A percentile compares a stretch with the other conserved stretches of the same genome.
These are phyloP conservation scores for Botrytis elliptica DNA, from an alignment of 2,329 filamentous ascomycete genomes.

Conservation along the genomic window DNA sequence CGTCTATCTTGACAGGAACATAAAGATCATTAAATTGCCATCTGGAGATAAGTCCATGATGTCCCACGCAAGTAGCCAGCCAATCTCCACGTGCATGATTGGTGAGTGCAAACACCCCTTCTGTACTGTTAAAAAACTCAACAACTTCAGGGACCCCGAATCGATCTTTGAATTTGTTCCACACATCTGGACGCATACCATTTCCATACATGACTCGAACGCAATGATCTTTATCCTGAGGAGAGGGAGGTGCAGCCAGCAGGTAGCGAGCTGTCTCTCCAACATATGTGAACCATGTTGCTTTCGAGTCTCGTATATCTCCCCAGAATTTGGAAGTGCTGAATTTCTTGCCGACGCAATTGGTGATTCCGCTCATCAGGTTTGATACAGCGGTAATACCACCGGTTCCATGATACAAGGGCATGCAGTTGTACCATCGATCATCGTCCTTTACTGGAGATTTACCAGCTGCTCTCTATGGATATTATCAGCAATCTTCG, in stretches of 20 bases:
- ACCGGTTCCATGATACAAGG: slow-evolving; percentile 42
- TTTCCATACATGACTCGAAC: slow-evolving; percentile 64
- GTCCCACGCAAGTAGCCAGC: slow-evolving; percentile 62
- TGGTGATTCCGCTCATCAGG: slow-evolving; percentile 46
- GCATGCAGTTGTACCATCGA: slow-evolving; percentile 68
- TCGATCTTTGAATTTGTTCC: slow-evolving; percentile 60
- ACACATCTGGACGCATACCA: slow-evolving; percentile 67
- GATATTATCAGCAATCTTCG: not conserved
- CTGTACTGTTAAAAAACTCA: slow-evolving; percentile 78
- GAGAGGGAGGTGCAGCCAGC: slow-evolving; percentile 63
- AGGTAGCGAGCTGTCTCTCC: slow-evolving; percentile 76
- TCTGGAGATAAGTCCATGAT: slow-evolving; percentile 65
- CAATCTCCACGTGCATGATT: slow-evolving; percentile 63
- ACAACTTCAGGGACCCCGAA: slow-evolving; percentile 61
- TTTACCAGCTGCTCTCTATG: not conserved
- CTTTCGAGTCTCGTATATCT: slow-evolving; percentile 64
- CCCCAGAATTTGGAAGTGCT: slow-evolving; percentile 69
- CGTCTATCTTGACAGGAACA: slow-evolving; percentile 67
- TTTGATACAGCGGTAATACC: slow-evolving; percentile 36
- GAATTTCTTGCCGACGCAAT: slow-evolving; percentile 66
- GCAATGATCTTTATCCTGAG: slow-evolving; percentile 58
- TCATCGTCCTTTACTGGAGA: slow-evolving; percentile 43
- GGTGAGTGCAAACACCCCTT: slow-evolving; percentile 64
- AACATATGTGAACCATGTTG: slow-evolving; percentile 74
- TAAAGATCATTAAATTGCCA: slow-evolving; percentile 52